phyloP scores from a whole-genome alignment of 129 eudicot genomes.

The Chrysanthemum makinoi region DNA sequence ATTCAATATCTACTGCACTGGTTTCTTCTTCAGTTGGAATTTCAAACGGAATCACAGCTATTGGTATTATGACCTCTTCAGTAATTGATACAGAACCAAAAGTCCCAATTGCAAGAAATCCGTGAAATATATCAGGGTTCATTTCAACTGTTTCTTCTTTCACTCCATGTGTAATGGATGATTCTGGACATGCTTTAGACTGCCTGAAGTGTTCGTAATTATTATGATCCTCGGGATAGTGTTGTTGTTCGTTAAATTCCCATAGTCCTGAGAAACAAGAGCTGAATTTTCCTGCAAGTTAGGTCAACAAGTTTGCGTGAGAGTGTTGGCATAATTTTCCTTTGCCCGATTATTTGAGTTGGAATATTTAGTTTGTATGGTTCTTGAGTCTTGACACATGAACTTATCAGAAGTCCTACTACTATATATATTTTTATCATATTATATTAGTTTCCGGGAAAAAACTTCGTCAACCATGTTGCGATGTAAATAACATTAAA shows the following conservation, averaged over 20 bases:
- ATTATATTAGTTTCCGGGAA: background rate
- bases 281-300: slow-evolving; percentile 42
- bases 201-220: slow-evolving; percentile 28
- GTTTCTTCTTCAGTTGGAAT: slow-evolving; percentile 30
- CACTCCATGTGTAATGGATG: slow-evolving; percentile 24
- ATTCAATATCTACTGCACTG: slow-evolving; percentile 43
- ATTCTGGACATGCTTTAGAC: slow-evolving; percentile 32
- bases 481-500: background rate
- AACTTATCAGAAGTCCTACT: background rate
- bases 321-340: background rate
- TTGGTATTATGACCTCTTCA: slow-evolving; percentile 60
- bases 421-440: background rate
- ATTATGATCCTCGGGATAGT: slow-evolving; percentile 27
- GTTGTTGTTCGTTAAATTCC: slow-evolving; percentile 36
- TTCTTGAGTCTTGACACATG: no score
- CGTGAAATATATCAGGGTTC: slow-evolving; percentile 41
- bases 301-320: background rate
- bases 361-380: no score
- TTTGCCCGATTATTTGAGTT: no score
- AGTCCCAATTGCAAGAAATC: slow-evolving; percentile 82
- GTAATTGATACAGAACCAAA: slow-evolving; percentile 48
- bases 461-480: background rate
- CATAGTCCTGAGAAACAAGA: slow-evolving; percentile 37
- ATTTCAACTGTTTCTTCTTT: slow-evolving; percentile 34
- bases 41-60: slow-evolving; percentile 32